Evolutionary conservation across 106 monocot genomes (phyloP), one percentile per base, ranked within the genome.

Genomic region (Acorus gramineus): DNA sequence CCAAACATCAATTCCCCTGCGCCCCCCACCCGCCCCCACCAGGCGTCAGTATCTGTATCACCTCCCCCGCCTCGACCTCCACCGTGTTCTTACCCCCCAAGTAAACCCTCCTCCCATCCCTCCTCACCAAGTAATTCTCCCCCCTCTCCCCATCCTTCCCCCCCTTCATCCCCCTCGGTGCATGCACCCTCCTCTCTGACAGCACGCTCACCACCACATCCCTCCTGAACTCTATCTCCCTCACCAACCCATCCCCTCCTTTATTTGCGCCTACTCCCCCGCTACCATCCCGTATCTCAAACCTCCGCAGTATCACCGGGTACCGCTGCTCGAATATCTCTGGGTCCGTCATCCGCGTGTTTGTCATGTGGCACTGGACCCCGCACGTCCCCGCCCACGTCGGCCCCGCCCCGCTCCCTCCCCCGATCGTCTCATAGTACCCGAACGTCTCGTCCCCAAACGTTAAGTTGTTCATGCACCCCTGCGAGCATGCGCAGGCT

Each of bases 351-450:
- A 96, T 96, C 65, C 91, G 68, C 2, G 96, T 96, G 65, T 96
- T 96, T 5, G 96, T 96, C 96, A 96, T 96, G 69, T 96, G 96
- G 63, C 96, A 96, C 60, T 96, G 96, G 9, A 96, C 85, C 14
- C 83, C 90, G 55, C 91, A 83, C 0, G 96, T 85, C 13, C 96
- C 96, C 60, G 80, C 72, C 96, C 96, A 96, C n/a, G 44, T 85
- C 3, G 90, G 90, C 3, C 96, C 96, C 5, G 91, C 96, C 6
- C 96, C 91, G 57, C 85, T 75, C 2, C 96, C 96, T 42, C 96
- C 96, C 6, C 85, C 96, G 44, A 96, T 91, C 3, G 96, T 96
- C 58, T 96, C 96, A 56, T 96, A 96, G 66, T 96, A 96, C 7
- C 96, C 90, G 49, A 96, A 96, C 14, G 68, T 80, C 6, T 85